Conservation (phyloP, 306 rosid genomes). For the Hippophae gyantsensis region DNA sequence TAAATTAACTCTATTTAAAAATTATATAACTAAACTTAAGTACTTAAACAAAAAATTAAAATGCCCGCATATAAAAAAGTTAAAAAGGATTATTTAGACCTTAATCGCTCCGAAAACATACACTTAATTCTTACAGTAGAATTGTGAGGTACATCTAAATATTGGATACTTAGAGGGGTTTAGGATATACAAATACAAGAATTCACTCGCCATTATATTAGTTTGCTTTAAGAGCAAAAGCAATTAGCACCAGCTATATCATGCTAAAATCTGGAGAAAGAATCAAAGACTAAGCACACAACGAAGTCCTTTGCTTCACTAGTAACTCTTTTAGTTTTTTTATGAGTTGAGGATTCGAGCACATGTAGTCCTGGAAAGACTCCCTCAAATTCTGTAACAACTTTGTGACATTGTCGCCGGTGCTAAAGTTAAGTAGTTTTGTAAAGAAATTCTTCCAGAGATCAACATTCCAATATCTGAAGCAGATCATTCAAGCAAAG, state of each 20-base stretch:
- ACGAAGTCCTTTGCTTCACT: conserved; percentile 65
- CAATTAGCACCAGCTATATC: conserved; percentile 14
- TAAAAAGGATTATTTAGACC: too few relatives aligned
- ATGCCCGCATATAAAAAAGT: too few relatives aligned
- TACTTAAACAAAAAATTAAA: too few relatives aligned
- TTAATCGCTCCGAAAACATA: too few relatives aligned
- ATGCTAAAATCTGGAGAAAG: conserved; percentile 4
- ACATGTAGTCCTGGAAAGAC: conserved; percentile 68
- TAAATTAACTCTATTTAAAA: too few relatives aligned
- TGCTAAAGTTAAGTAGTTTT: conserved; percentile 61
- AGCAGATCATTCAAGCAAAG: conserved; percentile 21
- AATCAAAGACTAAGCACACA: conserved; percentile 49
- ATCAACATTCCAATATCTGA: conserved; percentile 80
- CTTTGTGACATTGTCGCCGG: conserved; percentile 33
- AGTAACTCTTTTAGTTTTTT: conserved; percentile 71
- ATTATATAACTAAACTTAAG: too few relatives aligned
- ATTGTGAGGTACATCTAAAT: too few relatives aligned
- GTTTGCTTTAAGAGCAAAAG: background rate
- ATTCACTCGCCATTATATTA: too few relatives aligned
- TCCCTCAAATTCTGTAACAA: conserved; percentile 55
- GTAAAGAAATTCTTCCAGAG: conserved; percentile 82
- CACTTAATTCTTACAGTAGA: too few relatives aligned
- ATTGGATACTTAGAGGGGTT: too few relatives aligned
- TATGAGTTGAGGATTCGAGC: conserved; percentile 52
- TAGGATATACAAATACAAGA: too few relatives aligned